Evolutionary conservation across 257 asterid species (phyloP).

Genomic region (Solanum chmielewskii): DNA sequence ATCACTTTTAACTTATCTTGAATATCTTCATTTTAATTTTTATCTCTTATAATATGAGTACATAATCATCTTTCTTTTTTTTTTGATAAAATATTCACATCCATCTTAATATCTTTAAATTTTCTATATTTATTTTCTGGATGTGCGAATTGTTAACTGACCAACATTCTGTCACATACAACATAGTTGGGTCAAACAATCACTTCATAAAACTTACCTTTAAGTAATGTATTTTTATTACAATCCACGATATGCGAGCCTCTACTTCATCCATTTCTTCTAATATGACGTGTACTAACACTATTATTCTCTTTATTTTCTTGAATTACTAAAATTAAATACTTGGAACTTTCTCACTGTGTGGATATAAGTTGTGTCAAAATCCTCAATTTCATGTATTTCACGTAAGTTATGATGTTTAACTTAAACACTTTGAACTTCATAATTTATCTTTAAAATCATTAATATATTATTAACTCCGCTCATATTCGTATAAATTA

Average conservation of each 20-base stretch:
- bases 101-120: neutral
- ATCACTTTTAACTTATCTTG: neutral
- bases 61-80: too few relatives aligned
- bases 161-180: neutral
- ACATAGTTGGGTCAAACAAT: neutral
- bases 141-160: neutral
- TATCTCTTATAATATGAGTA: neutral
- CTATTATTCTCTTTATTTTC: neutral
- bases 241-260: too few relatives aligned
- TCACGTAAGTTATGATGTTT: neutral
- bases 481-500: too few relatives aligned
- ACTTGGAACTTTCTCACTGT: neutral
- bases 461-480: neutral
- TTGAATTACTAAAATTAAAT: neutral
- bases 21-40: neutral
- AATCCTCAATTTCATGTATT: neutral
- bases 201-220: neutral
- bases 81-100: neutral
- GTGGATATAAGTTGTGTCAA: neutral
- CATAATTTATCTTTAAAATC: neutral
- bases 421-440: neutral
- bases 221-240: too few relatives aligned
- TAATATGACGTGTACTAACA: neutral
- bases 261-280: neutral
- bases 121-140: neutral